Conservation (phyloP, 2,329 filamentous ascomycete genomes). For the Fusarium guadeloupense region DNA sequence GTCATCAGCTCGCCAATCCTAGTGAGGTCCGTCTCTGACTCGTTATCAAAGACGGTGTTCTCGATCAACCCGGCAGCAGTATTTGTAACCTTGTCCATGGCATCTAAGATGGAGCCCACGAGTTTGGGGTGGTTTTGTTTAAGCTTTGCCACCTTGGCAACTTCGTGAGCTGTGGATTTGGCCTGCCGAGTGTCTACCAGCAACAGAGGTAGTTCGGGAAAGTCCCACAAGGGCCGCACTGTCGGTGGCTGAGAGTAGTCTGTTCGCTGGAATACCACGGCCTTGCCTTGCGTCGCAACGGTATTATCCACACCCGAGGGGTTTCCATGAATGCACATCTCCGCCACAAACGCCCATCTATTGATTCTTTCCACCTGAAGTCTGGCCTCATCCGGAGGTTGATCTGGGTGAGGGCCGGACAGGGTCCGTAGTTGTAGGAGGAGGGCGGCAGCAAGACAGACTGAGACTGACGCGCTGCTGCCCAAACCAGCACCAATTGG, state of each 20-base stretch:
- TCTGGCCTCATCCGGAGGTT: slow-evolving; percentile 86
- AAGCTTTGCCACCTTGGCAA: slow-evolving; percentile 83
- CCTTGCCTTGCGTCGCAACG: slow-evolving; percentile 91
- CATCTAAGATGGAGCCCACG: slow-evolving; percentile 81
- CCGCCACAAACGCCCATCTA: slow-evolving; percentile 94
- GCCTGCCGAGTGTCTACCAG: slow-evolving; percentile 89
- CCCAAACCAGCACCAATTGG: slow-evolving; percentile 91
- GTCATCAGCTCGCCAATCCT: slow-evolving; percentile 87
- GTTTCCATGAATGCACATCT: slow-evolving; percentile 97
- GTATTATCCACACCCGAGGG: slow-evolving; percentile 98
- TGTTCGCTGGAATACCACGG: slow-evolving; percentile 85
- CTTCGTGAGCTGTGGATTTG: slow-evolving; percentile 85
- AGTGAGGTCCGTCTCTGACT: slow-evolving; percentile 70
- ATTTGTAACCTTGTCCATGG: slow-evolving; percentile 78
- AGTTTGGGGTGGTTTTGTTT: slow-evolving; percentile 78
- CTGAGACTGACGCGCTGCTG: slow-evolving; percentile 92
- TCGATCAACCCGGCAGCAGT: slow-evolving; percentile 64
- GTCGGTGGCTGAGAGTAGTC: slow-evolving; percentile 80
- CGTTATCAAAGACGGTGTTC: slow-evolving; percentile 73
- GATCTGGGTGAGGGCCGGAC: slow-evolving; percentile 90
- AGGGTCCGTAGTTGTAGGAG: slow-evolving; percentile 88
- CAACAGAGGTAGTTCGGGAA: slow-evolving; percentile 90
- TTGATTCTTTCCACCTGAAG: slow-evolving; percentile 95
- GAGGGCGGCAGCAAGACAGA: slow-evolving; percentile 85
- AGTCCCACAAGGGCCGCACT: slow-evolving; percentile 82